Conservation (phyloP, 176 grass and related monocot genomes). For the Aegilops speltoides region DNA sequence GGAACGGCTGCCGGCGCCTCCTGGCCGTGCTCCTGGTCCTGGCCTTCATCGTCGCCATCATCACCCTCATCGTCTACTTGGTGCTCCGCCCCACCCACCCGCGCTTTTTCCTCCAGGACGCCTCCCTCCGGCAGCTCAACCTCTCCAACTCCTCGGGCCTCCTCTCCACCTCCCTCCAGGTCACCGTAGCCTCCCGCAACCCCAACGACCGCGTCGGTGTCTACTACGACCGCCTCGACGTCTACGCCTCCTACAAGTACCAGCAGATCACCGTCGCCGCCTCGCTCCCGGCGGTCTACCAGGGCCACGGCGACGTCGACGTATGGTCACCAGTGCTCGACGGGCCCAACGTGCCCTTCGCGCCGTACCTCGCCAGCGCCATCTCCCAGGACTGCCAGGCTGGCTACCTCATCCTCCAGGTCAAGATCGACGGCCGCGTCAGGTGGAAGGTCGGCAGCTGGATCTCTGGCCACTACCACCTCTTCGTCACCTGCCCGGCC, state of each 20-base stretch:
- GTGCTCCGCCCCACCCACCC: slow-evolving; percentile 68
- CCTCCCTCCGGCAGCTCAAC: slow-evolving; percentile 54
- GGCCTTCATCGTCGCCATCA: slow-evolving; percentile 35
- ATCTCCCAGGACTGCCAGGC: no score
- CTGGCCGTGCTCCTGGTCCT: neutral
- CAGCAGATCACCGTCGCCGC: slow-evolving; percentile 77
- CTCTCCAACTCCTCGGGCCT: slow-evolving; percentile 43
- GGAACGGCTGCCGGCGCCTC: slow-evolving; percentile 13
- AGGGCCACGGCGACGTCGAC: slow-evolving; percentile 68
- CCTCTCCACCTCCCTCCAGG: slow-evolving; percentile 60
- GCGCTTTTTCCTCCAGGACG: slow-evolving; percentile 70
- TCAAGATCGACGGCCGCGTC: no score
- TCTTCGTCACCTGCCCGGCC: no score
- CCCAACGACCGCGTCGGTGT: slow-evolving; percentile 71
- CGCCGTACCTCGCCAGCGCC: slow-evolving; percentile 37
- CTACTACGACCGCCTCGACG: slow-evolving; percentile 87
- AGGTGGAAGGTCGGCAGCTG: no score
- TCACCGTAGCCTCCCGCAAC: slow-evolving; percentile 64
- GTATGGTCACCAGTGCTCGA: slow-evolving; percentile 64
- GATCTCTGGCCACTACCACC: no score
- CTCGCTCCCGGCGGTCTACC: slow-evolving; percentile 57
- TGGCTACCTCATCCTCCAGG: no score
- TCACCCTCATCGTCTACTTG: slow-evolving; percentile 56
- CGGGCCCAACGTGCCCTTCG: slow-evolving; percentile 57
- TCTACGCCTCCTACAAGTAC: slow-evolving; percentile 67